A percentile compares a stretch with the other conserved stretches of the same genome.
Conservation (phyloP, 2,329 filamentous ascomycete species). For the Aquanectria penicillioides region DNA sequence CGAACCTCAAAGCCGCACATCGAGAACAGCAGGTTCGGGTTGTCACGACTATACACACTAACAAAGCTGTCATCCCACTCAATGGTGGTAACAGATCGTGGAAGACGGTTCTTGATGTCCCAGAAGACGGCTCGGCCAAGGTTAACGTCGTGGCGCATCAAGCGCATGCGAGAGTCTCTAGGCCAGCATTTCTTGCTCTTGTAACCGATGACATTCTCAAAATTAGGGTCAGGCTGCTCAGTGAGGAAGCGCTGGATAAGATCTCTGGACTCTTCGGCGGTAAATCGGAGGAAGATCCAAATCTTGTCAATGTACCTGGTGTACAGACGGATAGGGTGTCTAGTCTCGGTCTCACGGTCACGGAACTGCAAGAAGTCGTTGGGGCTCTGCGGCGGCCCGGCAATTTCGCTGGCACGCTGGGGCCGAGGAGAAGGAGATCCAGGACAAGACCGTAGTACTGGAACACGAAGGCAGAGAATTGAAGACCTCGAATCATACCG, state of each 20-base stretch:
- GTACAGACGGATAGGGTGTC: conserved; percentile 97
- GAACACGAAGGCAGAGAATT: conserved; percentile 99
- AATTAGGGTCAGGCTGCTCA: conserved; percentile 97
- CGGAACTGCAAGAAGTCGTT: conserved; percentile 99
- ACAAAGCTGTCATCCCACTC: conserved; percentile 99
- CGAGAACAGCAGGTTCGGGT: conserved; percentile 95
- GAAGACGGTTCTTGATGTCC: conserved; percentile 97
- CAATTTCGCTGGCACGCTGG: conserved; percentile 99
- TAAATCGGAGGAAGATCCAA: conserved; percentile 97
- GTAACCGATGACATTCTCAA: conserved; percentile 99
- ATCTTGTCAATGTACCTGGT: conserved; percentile 98
- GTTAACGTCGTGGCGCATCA: conserved; percentile 99
- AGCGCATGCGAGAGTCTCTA: conserved; percentile 93
- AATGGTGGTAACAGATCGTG: conserved; percentile 93
- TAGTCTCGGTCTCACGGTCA: conserved; percentile 89
- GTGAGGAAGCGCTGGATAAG: conserved; percentile 97
- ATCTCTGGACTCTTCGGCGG: conserved; percentile 92
- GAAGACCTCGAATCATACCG: conserved; percentile 95
- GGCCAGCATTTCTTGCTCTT: conserved; percentile 99
- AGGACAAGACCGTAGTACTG: conserved; percentile 98
- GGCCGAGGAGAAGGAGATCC: conserved; percentile 88
- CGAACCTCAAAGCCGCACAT: conserved; percentile 99
- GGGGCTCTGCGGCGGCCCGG: conserved; percentile 89
- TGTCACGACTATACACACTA: conserved; percentile 97
- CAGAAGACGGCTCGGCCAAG: conserved; percentile 97